phyloP scores from a whole-genome alignment of 345 rosid species.

The Gossypium turneri region DNA sequence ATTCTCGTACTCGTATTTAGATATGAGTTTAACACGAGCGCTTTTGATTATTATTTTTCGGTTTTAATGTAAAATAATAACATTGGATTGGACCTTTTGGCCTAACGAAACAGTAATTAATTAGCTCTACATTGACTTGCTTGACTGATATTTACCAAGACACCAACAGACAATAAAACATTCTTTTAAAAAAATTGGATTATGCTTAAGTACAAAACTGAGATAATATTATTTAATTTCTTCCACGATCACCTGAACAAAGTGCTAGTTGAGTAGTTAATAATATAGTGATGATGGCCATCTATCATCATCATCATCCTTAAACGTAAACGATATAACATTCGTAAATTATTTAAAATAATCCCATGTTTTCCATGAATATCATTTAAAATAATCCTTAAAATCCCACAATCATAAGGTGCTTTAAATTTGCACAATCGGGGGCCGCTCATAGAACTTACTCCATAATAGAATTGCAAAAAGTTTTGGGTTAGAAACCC shows the following conservation, averaged over 20 bases:
- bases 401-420: background rate
- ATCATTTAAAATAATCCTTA: no score
- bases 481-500: background rate
- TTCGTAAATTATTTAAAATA: background rate
- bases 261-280: constrained; percentile 3
- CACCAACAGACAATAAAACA: background rate
- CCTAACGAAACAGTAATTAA: background rate
- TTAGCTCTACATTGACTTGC: background rate
- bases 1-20: no score
- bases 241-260: background rate
- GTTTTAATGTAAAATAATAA: no score
- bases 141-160: background rate
- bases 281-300: background rate
- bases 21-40: no score
- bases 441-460: background rate
- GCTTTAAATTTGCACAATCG: background rate
- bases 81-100: background rate
- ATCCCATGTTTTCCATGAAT: no score
- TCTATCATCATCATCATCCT: background rate
- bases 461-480: background rate
- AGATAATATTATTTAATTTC: background rate
- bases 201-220: background rate
- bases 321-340: background rate
- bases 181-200: background rate
- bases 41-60: no score